These are phyloP conservation scores for Myriosclerotinia duriaeana DNA, from an alignment of 2,329 filamentous ascomycete genomes.

Conservation along the genomic window DNA sequence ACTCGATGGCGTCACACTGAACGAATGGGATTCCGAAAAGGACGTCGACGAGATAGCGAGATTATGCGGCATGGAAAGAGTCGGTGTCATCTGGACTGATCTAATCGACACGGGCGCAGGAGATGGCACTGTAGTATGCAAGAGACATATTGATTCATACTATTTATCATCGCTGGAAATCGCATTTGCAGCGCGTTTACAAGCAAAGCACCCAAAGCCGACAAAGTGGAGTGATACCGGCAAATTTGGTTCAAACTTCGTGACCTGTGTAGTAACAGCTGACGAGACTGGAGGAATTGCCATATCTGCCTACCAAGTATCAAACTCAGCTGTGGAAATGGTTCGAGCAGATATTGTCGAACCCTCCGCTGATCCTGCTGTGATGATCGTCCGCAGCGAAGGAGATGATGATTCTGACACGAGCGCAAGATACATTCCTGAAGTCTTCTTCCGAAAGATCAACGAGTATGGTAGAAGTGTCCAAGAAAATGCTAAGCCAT, in stretches of 20 bases:
- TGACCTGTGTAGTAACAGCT: conserved; percentile 93
- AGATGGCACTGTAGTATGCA: conserved; percentile 88
- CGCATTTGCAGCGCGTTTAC: conserved; percentile 80
- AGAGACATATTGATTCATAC: conserved; percentile 88
- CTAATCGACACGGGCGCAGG: conserved; percentile 76
- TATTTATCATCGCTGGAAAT: conserved; percentile 92
- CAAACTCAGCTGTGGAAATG: conserved; percentile 96
- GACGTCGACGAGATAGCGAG: conserved; percentile 78
- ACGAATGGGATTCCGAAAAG: conserved; percentile 80
- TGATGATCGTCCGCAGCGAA: conserved; percentile 93
- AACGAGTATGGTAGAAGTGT: conserved; percentile 97
- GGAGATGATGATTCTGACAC: conserved; percentile 69
- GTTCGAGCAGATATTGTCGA: conserved; percentile 92
- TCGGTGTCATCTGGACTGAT: conserved; percentile 95
- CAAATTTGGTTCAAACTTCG: conserved; percentile 91
- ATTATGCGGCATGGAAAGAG: conserved; percentile 79
- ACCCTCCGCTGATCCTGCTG: conserved; percentile 84
- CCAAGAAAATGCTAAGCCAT: conserved; percentile 94
- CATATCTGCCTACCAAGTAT: conserved; percentile 90
- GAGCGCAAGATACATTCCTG: conserved; percentile 85
- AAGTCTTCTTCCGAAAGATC: conserved; percentile 92
- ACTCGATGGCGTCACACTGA: conserved; percentile 80
- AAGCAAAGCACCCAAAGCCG: conserved; percentile 82
- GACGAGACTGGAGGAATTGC: conserved; percentile 86
- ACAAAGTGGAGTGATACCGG: conserved; percentile 98